These are phyloP conservation scores for Ogataea nitratoaversa DNA, from an alignment of 805 yeast species.

Conservation along the genomic window DNA sequence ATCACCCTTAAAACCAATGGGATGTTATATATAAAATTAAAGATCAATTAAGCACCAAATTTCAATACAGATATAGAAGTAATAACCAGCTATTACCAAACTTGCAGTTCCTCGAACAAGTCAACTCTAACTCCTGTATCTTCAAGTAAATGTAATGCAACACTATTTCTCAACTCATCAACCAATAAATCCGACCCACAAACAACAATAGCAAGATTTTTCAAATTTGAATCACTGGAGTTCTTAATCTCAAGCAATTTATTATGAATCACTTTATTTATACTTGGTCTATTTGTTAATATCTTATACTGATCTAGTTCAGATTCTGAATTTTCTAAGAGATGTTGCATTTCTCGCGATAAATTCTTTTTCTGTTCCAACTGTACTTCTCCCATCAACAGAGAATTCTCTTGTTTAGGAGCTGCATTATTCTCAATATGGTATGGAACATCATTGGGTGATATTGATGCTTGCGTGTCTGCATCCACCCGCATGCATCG, in stretches of 20 bases:
- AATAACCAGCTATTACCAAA: slow-evolving; percentile 37
- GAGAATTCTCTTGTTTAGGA: background rate
- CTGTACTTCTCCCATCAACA: background rate
- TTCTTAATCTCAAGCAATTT: slow-evolving; percentile 30
- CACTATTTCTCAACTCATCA: slow-evolving; percentile 45
- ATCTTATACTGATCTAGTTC: slow-evolving; percentile 34
- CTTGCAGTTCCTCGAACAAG: slow-evolving; percentile 53
- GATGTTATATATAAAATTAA: too few relatives aligned
- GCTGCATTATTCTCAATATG: background rate
- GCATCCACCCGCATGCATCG: too few relatives aligned
- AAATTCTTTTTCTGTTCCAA: background rate
- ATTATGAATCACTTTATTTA: slow-evolving; percentile 9
- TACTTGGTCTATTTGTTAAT: slow-evolving; percentile 7
- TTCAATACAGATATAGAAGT: too few relatives aligned
- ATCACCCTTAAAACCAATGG: too few relatives aligned
- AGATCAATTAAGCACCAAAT: too few relatives aligned
- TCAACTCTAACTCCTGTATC: slow-evolving; percentile 43
- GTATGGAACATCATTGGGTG: background rate
- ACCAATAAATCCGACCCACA: slow-evolving; percentile 56
- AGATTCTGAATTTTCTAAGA: background rate
- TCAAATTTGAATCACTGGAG: slow-evolving; percentile 9
- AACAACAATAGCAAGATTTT: slow-evolving; percentile 45
- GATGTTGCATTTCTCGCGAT: slow-evolving; percentile 3
- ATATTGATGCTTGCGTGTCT: background rate
- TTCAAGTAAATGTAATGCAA: slow-evolving; percentile 27